Base-by-base conservation (phyloP, 371 early-diverging fungal genomes). In the Mucor sp. region DNA sequence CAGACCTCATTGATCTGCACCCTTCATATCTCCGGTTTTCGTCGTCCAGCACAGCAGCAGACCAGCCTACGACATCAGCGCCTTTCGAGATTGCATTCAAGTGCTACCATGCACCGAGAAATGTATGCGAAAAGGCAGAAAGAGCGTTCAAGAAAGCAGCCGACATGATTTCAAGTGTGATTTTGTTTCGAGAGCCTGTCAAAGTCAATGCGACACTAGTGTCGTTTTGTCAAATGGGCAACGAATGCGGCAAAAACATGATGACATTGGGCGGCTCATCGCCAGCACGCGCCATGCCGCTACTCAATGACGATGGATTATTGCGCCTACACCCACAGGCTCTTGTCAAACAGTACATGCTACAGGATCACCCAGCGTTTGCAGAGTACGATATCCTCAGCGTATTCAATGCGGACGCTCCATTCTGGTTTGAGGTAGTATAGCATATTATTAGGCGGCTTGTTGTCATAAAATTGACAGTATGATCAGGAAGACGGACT, bases 401-500 rank as follows among this genome's bases (percentile, higher is more conserved):
- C n/a, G 69, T 81, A 9, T 89, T 89, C 72, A 89, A 89, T 68
- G 72, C 87, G 4, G 84, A 85, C 59, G 81, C 75, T 17, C 67
- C 74, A 2, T 89, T 74, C 66, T 83, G 77, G 76, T 85, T 83
- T 60, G 71, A 80, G 28, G 65, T 68, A 62, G 19, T 19, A 21
- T 19, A 19, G 17, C n/a, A n/a, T 6, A 19, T 44, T 19, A 7
- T 6, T 4, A 19, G 6, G 3, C 5, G 19, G 4, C 19, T 7
- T 43, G 14, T 30, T 11, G 6, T 37, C 30, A 30, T 30, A 17
- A 41, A 17, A 47, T 21, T 47, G 47, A 47, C 47, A 0, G 9
- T 21, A 47, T 12, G 32, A n/a, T n/a, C 62, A 79, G 76, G 74
- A 76, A 55, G 80, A 78, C 56, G 71, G 65, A 19, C 8, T 57